phyloP scores from a whole-genome alignment of 805 yeast genomes.

The Hanseniaspora nectarophila region DNA sequence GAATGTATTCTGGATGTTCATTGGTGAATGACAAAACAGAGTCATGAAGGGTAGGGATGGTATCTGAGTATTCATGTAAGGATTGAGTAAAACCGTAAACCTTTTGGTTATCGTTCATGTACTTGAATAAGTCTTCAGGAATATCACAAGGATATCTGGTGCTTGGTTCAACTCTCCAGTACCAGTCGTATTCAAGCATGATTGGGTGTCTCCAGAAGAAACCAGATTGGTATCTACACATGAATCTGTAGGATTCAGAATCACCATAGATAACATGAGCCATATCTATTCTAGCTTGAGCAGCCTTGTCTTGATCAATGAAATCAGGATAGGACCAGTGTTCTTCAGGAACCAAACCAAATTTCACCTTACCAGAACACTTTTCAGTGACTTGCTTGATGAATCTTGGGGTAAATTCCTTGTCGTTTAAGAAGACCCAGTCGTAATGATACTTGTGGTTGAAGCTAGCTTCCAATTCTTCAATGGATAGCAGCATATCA shows the following conservation, averaged over 20 bases:
- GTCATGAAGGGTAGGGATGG: slow-evolving; percentile 57
- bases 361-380: slow-evolving; percentile 51
- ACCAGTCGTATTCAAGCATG: slow-evolving; percentile 49
- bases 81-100: slow-evolving; percentile 58
- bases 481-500: slow-evolving; percentile 45
- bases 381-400: slow-evolving; percentile 35
- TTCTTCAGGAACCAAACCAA: slow-evolving; percentile 47
- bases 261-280: slow-evolving; percentile 45
- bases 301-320: slow-evolving; percentile 46
- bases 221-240: slow-evolving; percentile 42
- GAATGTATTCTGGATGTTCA: slow-evolving; percentile 32
- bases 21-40: slow-evolving; percentile 37
- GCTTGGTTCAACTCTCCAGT: slow-evolving; percentile 71
- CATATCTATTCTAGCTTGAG: slow-evolving; percentile 33
- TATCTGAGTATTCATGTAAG: slow-evolving; percentile 48
- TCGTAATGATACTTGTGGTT: slow-evolving; percentile 54
- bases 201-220: slow-evolving; percentile 53
- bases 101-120: slow-evolving; percentile 43
- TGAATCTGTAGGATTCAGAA: slow-evolving; percentile 53
- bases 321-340: slow-evolving; percentile 64
- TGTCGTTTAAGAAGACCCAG: slow-evolving; percentile 70
- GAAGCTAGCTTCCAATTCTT: slow-evolving; percentile 54
- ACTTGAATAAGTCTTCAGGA: slow-evolving; percentile 49
- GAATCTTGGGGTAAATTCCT: slow-evolving; percentile 48
- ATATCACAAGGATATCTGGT: slow-evolving; percentile 50